Percentiles rank a stretch among this genome's conserved stretches.
These are phyloP conservation scores for Fusarium scirpi DNA, from an alignment of 2,329 filamentous ascomycete genomes.

Conservation along the genomic window DNA sequence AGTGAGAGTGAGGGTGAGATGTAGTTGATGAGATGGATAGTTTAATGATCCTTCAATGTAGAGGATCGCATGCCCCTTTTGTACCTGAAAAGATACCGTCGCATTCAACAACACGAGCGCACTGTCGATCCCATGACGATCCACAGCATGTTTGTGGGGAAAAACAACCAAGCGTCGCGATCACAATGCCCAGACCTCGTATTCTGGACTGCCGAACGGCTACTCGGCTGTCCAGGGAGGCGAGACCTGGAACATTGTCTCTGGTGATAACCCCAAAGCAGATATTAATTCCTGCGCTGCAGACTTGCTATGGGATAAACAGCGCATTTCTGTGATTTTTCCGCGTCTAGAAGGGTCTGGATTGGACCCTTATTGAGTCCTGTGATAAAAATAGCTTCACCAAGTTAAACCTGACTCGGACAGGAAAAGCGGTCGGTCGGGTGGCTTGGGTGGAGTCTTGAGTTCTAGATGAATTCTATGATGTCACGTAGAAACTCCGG, in stretches of 20 bases:
- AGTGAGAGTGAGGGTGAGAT: background rate
- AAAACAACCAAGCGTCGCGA: conserved; percentile 15
- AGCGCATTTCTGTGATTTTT: background rate
- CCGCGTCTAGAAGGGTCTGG: background rate
- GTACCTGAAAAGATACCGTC: background rate
- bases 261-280: background rate
- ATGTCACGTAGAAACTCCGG: background rate
- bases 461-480: background rate
- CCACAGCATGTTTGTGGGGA: conserved; percentile 21
- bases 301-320: background rate
- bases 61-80: background rate
- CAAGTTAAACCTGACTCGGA: background rate
- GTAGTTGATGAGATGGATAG: background rate
- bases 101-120: background rate
- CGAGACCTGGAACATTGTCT: background rate
- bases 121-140: conserved; percentile 19
- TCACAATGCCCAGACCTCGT: conserved; percentile 32
- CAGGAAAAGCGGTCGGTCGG: background rate
- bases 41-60: background rate
- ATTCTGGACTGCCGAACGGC: conserved; percentile 24
- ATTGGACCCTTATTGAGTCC: background rate
- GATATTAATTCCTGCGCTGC: background rate
- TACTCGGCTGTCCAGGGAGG: conserved; percentile 2
- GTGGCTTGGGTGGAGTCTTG: background rate
- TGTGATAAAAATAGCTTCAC: conserved; percentile 8